Conservation (phyloP, 2,329 filamentous ascomycete species). For the Aspergillus alliaceus region DNA sequence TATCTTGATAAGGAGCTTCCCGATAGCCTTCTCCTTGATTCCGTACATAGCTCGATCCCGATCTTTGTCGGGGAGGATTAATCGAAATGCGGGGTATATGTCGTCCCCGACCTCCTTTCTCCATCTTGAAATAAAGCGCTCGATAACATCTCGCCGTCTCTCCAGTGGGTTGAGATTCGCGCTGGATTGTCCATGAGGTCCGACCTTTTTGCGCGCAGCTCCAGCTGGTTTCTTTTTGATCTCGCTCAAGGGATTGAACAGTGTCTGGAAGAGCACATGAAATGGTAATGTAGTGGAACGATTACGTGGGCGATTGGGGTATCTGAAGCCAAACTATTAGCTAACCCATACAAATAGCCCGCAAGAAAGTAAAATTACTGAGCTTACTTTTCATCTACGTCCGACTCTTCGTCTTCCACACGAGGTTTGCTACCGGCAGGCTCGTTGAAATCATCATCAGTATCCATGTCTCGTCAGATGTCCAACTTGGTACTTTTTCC, state of each 20-base stretch:
- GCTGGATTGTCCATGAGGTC: constrained; percentile 53
- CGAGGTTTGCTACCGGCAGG: constrained; percentile 6
- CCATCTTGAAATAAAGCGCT: constrained; percentile 84
- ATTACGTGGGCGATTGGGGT: constrained; percentile 80
- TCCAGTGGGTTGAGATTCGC: constrained; percentile 69
- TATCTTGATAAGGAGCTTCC: constrained; percentile 84
- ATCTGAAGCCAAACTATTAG: constrained; percentile 51
- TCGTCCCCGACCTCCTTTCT: constrained; percentile 84
- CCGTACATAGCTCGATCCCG: constrained; percentile 90
- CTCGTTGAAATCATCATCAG: constrained; percentile 23
- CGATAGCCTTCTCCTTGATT: constrained; percentile 88
- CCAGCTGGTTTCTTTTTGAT: constrained; percentile 71
- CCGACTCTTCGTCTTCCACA: constrained; percentile 20
- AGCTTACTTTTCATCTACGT: constrained; percentile 34
- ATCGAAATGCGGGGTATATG: constrained; percentile 86
- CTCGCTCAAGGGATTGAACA: constrained; percentile 80
- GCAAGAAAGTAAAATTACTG: neutral
- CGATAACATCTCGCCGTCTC: constrained; percentile 75
- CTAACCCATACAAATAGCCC: constrained; percentile 8
- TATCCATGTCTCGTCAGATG: constrained; percentile 27
- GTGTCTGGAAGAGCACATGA: constrained; percentile 69
- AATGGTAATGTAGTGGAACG: constrained; percentile 78
- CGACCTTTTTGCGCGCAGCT: constrained; percentile 58
- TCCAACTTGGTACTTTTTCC: neutral
- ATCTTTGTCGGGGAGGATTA: constrained; percentile 92